Evolutionary conservation across 371 early-diverging fungal genomes (phyloP).

Genomic region (Syncephalastrum racemosum): DNA sequence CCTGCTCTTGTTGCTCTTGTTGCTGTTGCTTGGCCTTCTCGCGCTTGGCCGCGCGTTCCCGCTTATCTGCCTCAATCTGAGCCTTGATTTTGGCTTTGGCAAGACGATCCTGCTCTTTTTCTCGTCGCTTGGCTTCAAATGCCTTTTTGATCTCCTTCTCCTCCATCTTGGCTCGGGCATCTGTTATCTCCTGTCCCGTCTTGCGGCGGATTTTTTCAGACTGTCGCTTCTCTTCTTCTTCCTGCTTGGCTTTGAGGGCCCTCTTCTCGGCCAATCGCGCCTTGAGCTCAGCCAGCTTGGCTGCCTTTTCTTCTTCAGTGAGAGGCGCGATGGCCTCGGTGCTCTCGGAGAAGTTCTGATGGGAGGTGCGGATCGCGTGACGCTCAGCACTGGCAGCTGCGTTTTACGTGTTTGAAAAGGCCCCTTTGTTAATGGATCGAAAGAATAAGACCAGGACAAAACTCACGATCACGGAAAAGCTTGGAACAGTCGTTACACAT

Average conservation of each 20-base stretch:
- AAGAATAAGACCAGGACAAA: background rate
- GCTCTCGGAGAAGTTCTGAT: conserved; percentile 87
- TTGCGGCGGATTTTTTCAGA: conserved; percentile 79
- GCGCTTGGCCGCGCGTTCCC: conserved; percentile 63
- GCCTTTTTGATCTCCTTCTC: conserved; percentile 75
- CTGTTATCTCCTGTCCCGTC: conserved; percentile 77
- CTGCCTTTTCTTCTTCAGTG: conserved; percentile 82
- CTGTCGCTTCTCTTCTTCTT: conserved; percentile 68
- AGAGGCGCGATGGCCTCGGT: conserved; percentile 82
- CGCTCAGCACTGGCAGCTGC: conserved; percentile 73
- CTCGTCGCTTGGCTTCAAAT: conserved; percentile 69
- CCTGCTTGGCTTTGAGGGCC: conserved; percentile 58
- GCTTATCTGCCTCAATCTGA: conserved; percentile 87
- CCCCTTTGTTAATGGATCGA: background rate
- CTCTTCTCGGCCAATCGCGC: conserved; percentile 70
- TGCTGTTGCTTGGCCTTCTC: conserved; percentile 14
- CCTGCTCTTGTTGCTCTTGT: conserved; percentile 17
- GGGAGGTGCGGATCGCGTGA: conserved; percentile 83
- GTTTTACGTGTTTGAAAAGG: background rate
- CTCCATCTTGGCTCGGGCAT: conserved; percentile 71
- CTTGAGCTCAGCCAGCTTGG: conserved; percentile 78
- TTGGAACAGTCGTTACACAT: conserved; percentile 88
- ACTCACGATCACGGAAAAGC: conserved; percentile 72
- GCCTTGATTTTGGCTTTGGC: conserved; percentile 79
- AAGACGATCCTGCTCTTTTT: conserved; percentile 77